Percentiles rank a stretch among this genome's conserved stretches.
Conservation (phyloP, 495 filamentous ascomycete genomes). For the Hyaloscypha bicolor region DNA sequence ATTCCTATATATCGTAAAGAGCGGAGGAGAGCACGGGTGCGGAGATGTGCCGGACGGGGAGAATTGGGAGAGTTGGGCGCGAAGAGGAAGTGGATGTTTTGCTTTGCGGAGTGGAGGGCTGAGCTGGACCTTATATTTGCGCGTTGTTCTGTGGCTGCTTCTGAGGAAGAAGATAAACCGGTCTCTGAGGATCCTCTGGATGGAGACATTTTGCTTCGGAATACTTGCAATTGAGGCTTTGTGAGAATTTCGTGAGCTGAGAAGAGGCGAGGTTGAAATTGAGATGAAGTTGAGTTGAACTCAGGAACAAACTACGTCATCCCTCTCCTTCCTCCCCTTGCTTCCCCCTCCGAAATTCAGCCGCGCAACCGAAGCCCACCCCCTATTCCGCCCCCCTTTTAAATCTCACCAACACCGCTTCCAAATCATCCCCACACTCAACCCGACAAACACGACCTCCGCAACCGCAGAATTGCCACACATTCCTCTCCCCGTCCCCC, state of each 20-base stretch:
- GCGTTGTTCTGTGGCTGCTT: conserved; percentile 23
- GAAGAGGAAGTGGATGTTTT: conserved; percentile 32
- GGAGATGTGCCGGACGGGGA: conserved; percentile 33
- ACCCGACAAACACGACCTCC: background rate
- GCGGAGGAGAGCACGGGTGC: conserved; percentile 41
- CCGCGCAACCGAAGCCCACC: background rate
- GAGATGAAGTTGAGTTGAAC: background rate
- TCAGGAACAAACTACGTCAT: background rate
- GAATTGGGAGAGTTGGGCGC: conserved; percentile 25
- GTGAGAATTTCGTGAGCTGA: too few relatives aligned
- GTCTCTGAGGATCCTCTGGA: conserved; percentile 21
- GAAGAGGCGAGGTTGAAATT: background rate
- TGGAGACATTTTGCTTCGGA: conserved; percentile 23
- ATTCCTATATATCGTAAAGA: conserved; percentile 36
- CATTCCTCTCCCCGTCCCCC: background rate
- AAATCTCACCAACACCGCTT: background rate
- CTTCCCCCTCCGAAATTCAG: background rate
- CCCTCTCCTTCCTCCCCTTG: background rate
- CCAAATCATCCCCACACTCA: background rate
- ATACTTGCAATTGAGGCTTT: background rate
- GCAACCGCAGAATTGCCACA: background rate
- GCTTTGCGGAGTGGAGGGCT: conserved; percentile 27
- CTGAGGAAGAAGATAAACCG: background rate
- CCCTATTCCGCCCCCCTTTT: background rate
- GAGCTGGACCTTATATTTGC: conserved; percentile 27